Conservation (phyloP, 2,329 filamentous ascomycete species). For the Sclerotinia spermophila region DNA sequence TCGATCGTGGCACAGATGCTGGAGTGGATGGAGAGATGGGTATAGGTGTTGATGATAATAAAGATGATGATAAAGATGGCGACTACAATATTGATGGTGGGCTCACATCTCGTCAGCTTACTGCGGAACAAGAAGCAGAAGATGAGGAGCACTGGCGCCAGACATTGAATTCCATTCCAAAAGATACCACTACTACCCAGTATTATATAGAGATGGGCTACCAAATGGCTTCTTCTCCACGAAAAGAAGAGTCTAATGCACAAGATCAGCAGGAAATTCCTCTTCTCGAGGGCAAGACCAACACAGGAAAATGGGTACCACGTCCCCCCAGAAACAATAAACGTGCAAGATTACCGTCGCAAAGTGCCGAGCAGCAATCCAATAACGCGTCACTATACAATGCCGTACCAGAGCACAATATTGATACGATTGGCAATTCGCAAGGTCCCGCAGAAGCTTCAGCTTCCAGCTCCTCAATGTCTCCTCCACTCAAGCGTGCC, state of each 20-base stretch:
- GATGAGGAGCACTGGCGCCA: conserved; percentile 1
- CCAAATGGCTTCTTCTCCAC: not conserved
- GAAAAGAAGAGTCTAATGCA: not conserved
- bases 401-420: not conserved
- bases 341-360: not conserved
- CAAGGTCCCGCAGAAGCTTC: not conserved
- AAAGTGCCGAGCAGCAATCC: not conserved
- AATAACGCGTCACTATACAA: not conserved
- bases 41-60: not conserved
- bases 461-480: not conserved
- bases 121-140: not conserved
- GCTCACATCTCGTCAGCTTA: not conserved
- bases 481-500: not conserved
- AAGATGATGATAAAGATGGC: not conserved
- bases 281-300: too few relatives aligned
- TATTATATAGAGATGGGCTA: conserved; percentile 7
- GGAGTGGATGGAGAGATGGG: not conserved
- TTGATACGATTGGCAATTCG: too few relatives aligned
- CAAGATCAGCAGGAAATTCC: not conserved
- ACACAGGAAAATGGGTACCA: not conserved
- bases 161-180: not conserved
- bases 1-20: too few relatives aligned
- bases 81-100: not conserved
- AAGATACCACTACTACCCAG: not conserved
- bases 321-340: not conserved